Conservation (phyloP, 2,329 filamentous ascomycete species). For the Fusarium domesticum region DNA sequence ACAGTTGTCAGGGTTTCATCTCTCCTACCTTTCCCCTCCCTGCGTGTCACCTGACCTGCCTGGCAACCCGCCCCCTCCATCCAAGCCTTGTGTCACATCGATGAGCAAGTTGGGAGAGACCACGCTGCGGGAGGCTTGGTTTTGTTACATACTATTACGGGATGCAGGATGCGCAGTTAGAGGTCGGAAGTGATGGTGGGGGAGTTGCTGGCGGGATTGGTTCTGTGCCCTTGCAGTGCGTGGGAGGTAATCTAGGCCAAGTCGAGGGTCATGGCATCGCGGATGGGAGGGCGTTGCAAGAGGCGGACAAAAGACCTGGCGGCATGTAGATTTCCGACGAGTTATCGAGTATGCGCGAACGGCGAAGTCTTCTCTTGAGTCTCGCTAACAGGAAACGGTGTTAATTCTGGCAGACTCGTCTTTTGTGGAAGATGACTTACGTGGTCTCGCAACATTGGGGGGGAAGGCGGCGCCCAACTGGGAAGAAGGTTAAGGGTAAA, state of each 20-base stretch:
- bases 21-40: constrained; percentile 32
- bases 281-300: constrained; percentile 2
- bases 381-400: no score
- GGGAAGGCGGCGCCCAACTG: constrained; percentile 16
- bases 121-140: constrained; percentile 12
- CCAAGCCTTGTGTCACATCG: constrained; percentile 27
- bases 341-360: no score
- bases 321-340: background rate
- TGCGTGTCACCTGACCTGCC: constrained; percentile 31
- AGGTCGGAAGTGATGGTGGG: constrained; percentile 6
- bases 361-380: no score
- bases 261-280: constrained; percentile 11
- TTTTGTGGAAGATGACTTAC: constrained; percentile 18
- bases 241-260: constrained; percentile 10
- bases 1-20: constrained; percentile 26
- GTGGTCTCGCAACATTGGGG: constrained; percentile 15
- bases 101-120: constrained; percentile 23
- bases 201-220: constrained; percentile 8
- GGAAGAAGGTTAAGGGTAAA: constrained; percentile 20
- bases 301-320: background rate
- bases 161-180: constrained; percentile 13
- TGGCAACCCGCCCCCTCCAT: constrained; percentile 22
- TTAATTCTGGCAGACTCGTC: no score
- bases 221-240: constrained; percentile 7
- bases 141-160: constrained; percentile 2